Conservation (phyloP, 2,329 filamentous ascomycete species). For the Ambrosiella cleistominuta region DNA sequence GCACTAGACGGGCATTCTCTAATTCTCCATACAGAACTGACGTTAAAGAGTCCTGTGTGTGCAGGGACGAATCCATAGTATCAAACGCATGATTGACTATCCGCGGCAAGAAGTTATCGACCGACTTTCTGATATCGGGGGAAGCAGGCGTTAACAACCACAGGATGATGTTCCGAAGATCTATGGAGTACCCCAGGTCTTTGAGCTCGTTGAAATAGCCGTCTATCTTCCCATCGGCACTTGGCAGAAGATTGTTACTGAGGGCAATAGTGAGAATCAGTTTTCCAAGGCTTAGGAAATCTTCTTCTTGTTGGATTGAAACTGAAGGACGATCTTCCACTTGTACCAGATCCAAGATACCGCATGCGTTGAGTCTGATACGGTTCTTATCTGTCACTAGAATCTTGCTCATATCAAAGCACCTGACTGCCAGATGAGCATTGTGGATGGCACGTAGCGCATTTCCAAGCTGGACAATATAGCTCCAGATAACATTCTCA, state of each 20-base stretch:
- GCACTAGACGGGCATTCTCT: conserved; percentile 73
- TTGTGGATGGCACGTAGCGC: conserved; percentile 75
- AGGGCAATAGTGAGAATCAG: conserved; percentile 54
- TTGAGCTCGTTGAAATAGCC: conserved; percentile 56
- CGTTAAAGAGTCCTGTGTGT: conserved; percentile 57
- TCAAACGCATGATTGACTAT: conserved; percentile 63
- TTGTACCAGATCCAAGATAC: conserved; percentile 75
- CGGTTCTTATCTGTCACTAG: conserved; percentile 81
- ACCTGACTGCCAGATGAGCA: conserved; percentile 63
- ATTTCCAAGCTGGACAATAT: conserved; percentile 78
- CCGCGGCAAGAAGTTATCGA: conserved; percentile 61
- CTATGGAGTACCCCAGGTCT: conserved; percentile 55
- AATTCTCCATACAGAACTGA: conserved; percentile 62
- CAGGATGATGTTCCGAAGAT: conserved; percentile 59
- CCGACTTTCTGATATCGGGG: conserved; percentile 42
- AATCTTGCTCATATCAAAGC: conserved; percentile 76
- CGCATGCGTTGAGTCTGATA: conserved; percentile 73
- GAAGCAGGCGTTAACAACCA: conserved; percentile 62
- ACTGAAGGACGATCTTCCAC: conserved; percentile 53
- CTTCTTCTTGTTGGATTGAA: conserved; percentile 68
- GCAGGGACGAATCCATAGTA: conserved; percentile 61
- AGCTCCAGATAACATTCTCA: conserved; percentile 74
- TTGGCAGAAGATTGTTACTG: not conserved
- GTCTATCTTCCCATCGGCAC: conserved; percentile 8
- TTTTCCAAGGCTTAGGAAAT: conserved; percentile 68